Base-by-base conservation (phyloP, 169 alveolate species). In the Plasmodium yoelii region DNA sequence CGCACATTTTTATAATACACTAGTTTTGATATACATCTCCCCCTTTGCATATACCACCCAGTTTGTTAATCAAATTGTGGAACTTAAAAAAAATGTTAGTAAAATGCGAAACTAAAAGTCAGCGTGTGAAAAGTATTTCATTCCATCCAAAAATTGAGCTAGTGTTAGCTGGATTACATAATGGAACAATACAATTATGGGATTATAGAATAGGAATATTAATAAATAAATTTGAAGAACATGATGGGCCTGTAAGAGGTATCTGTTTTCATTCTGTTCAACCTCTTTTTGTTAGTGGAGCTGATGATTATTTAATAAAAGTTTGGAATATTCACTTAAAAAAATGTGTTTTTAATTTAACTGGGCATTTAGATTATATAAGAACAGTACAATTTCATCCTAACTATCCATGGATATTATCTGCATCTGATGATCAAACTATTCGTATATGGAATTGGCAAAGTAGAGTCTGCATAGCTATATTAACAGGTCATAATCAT, bases 381-480 rank as follows among this genome's bases (percentile, higher is more conserved):
- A 93, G 99, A 90, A 97, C 98, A 12, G 99, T 98, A 19, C 96
- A 96, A 87, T 98, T 98, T 86, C 99, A 98, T 89, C 88, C 93
- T 49, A 98, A 96, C 63, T 97, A 97, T 61, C 99, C 99, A 8
- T 98, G 99, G 99, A 94, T 97, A 42, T 90, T 98, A 44, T 96
- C 99, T 44, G 90, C 98, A 7, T 96, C 99, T 1, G 99, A 98
- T 88, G 99, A 98, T 87, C 98, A 97, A 90, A 98, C 99, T 0
- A 94, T 97, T 80, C 88, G 99, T 61, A 96, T 98, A 18, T 98
- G 99, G 99, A 98, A 98, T 93, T 98, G 99, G 99, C 98, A 97
- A 71, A 95, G 97, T 72, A 88, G 99, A 82, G 93, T 93, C 10
- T 95, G 97, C 49, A 93, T 95, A 39, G 92, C 94, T 10, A 97